Evolutionary conservation across 1,139 yeast genomes (phyloP), one percentile per base, ranked within the genome.

Genomic region (Eremothecium coryli): DNA sequence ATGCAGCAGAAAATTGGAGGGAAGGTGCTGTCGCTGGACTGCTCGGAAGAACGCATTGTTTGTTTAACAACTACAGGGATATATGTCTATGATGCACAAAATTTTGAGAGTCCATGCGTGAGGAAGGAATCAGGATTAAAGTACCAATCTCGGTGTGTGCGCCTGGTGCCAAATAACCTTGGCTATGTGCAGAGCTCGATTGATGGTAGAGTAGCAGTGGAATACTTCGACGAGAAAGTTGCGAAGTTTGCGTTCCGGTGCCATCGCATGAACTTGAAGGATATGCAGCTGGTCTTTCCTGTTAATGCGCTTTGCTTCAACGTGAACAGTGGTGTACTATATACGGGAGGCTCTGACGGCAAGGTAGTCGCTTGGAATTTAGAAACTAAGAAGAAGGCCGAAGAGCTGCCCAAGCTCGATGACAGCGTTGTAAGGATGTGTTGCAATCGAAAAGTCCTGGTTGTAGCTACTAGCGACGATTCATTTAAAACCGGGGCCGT

Each of bases 141-240:
- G 46, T 76, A 74, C 50, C 93, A 82, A 54, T 75, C 84, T 2
- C 64, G 77, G 32, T 73, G 73, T 25, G 49, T 85, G 18, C 66
- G 67, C 41, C 65, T 79, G 33, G 67, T 76, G 44, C 82, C 85
- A 0, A 52, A 61, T 34, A 72, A 71, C 2, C 60, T 64, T 26
- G 93, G 93, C 0, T 85, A 76, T 54, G 86, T 82, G 0, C 70
- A 80, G 26, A 68, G 88, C n/a, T 79, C 94, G 2, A 69, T 85
- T 10, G 96, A 86, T 48, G 96, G 96, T 0, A 64, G 95, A 30
- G 90, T 84, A 0, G 80, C 93, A 0, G 71, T 88, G 25, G 95
- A 85, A 45, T 79, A 71, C 50, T 73, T 77, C 39, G 73, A 78
- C 37, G 68, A 71, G 1, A 64, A 62, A 14, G 56, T 57, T 0